These are phyloP conservation scores for Linnemannia elongata DNA, from an alignment of 192 early-diverging fungal genomes.

Conservation along the genomic window DNA sequence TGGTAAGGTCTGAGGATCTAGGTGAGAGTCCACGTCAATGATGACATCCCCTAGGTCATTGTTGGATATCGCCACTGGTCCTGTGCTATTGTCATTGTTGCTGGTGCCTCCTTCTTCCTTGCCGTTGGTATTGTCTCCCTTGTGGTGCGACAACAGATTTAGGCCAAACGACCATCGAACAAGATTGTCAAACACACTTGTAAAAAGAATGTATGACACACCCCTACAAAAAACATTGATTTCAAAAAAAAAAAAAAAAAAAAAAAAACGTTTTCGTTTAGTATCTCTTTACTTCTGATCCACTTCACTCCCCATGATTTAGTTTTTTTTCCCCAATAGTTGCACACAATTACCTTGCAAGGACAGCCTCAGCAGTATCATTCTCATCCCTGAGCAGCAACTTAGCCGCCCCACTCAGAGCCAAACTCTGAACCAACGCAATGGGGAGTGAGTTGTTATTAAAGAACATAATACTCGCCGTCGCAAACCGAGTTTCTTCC, in stretches of 20 bases:
- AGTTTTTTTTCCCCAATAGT: not conserved
- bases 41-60: not conserved
- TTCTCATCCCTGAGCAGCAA: slow-evolving; percentile 52
- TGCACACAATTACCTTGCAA: slow-evolving; percentile 48
- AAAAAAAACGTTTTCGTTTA: too few relatives aligned
- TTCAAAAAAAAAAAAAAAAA: not conserved
- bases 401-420: slow-evolving; percentile 52
- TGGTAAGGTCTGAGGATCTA: not conserved
- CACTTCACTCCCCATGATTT: not conserved
- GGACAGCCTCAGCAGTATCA: slow-evolving; percentile 50
- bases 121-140: slow-evolving; percentile 15
- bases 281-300: not conserved
- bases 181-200: slow-evolving; percentile 78
- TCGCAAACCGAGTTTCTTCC: slow-evolving; percentile 67
- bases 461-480: slow-evolving; percentile 71
- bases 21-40: not conserved
- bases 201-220: slow-evolving; percentile 82
- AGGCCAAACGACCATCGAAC: slow-evolving; percentile 80
- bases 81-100: not conserved
- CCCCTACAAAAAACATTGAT: slow-evolving; percentile 54
- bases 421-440: slow-evolving; percentile 72
- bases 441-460: slow-evolving; percentile 78
- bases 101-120: not conserved
- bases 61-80: not conserved
- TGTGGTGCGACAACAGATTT: slow-evolving; percentile 62